Percentiles rank a stretch among this genome's conserved stretches.
phyloP scores from a whole-genome alignment of 2,329 filamentous ascomycete genomes.

The Talaromyces sp. region DNA sequence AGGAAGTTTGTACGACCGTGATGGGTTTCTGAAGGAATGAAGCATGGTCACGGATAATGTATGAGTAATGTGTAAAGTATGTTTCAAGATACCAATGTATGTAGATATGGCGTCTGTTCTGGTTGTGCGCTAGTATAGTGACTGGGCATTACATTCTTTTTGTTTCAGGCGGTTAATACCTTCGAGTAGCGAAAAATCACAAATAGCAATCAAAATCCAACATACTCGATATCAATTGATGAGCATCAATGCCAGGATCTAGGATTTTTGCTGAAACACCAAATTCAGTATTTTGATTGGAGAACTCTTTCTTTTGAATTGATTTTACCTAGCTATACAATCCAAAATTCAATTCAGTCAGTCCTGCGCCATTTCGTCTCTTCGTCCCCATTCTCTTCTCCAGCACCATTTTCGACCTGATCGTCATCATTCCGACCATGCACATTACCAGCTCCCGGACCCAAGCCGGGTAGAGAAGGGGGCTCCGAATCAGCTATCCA shows the following conservation, averaged over 20 bases:
- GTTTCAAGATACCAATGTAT: slow-evolving; percentile 19
- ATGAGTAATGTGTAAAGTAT: slow-evolving; percentile 18
- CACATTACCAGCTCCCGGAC: slow-evolving; percentile 64
- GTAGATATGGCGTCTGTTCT: slow-evolving; percentile 4
- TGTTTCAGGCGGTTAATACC: background rate
- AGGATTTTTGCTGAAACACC: background rate
- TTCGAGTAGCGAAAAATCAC: background rate
- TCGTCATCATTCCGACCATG: slow-evolving; percentile 59
- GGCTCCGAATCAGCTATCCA: slow-evolving; percentile 61
- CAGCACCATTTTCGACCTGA: slow-evolving; percentile 44
- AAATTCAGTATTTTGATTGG: background rate
- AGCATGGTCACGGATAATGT: slow-evolving; percentile 8
- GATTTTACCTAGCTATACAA: background rate
- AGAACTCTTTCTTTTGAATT: background rate
- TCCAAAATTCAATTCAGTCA: slow-evolving; percentile 25
- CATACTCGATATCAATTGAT: background rate
- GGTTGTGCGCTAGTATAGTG: background rate
- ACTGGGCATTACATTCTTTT: background rate
- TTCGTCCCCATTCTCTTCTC: slow-evolving; percentile 43
- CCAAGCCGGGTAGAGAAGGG: slow-evolving; percentile 36
- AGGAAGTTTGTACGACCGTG: slow-evolving; percentile 48
- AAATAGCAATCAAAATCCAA: background rate
- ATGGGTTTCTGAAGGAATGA: slow-evolving; percentile 40
- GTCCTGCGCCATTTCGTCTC: slow-evolving; percentile 57
- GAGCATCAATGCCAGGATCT: background rate